Base-by-base conservation (phyloP, 805 yeast genomes). In the Monosporozyma siamensis region DNA sequence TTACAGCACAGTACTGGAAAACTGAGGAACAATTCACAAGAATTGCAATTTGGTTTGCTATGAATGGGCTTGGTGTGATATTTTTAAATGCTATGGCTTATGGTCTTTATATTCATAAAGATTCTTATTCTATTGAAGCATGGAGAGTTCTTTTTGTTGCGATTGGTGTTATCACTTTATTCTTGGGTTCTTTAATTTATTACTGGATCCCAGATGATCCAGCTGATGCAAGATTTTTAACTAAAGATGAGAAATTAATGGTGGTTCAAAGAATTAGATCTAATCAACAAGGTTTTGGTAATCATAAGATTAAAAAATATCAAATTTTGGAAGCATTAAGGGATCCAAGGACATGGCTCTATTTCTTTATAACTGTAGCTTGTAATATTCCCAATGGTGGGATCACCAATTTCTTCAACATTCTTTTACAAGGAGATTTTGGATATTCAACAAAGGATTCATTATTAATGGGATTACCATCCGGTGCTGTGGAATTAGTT, bases 101-200 rank as follows among this genome's bases (percentile, higher is more conserved):
- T 50, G 81, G 79, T 12, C 52, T 73, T 40, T 61, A 67, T 45
- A 46, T 46, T 9, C 65, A 71, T 50, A 63, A 56, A 11, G 61
- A 56, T n/a, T 41, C 54, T 7, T 74, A 68, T 56, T 40, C 65
- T 23, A 59, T 77, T 5, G 66, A 59, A 3, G 67, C 80, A 3
- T 83, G 89, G 89, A 77, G 73, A 53, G 56, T 75, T 11, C 56
- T 79, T 3, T 82, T 72, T 54, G 61, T 82, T 39, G 65, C 80
- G 23, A 70, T 75, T 34, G 94, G 92, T 12, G 55, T 68, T 6
- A 67, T 77, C 43, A 79, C 86, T 2, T 57, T 78, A 5, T 53
- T 71, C 10, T 52, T 75, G 12, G 83, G 82, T 5, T 40, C 71
- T 9, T 41, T 69, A 9, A 65, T 77, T 45, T 57, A 59, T 35